Base-by-base conservation (phyloP, 1,284 basidiomycete species). In the Phlebopus sp. region DNA sequence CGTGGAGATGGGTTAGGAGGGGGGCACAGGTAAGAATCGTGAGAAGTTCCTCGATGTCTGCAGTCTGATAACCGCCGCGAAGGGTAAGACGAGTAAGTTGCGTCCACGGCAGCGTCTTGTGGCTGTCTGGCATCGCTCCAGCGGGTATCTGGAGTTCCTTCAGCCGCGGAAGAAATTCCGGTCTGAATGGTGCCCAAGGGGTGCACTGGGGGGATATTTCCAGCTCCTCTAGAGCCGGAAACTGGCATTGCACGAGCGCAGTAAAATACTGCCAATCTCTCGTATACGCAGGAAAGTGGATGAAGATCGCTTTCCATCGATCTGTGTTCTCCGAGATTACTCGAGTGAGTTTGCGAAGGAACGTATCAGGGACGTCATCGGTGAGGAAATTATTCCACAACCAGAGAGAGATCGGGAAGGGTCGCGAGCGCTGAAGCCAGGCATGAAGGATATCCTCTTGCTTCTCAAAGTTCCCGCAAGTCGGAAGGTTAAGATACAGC, bases 141-240 rank as follows among this genome's bases (percentile, higher is more conserved):
- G 60, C 60, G 3, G 60, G 60, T 17, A 62, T 58, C 58, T 62
- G 60, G 14, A 62, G n/a, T 37, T 66, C 63, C 5, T 29, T 56
- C 11, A 62, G 32, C 1, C 50, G 53, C 0, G 60, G 60, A 1
- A 66, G 3, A 15, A 49, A 52, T 39, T 62, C 63, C 45, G 60
- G 62, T 4, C 49, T 44, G 49, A 66, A 66, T 10, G 63, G 60
- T 8, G 58, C 59, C 63, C 60, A 66, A 25, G 62, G 60, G 0
- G 59, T 64, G 21, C 60, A 62, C 40, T 66, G 63, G 2, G 63
- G 63, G 15, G 63, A 66, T 27, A 62, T 59, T 51, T 62, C 60
- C 47, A 62, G 63, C 44, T 62, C 63, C 18, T 62, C 63, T 17
- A 62, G 63, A 5, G 48, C 47, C 1, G 60, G 62, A 37, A 62